phyloP scores from a whole-genome alignment of 179 eudicot genomes.

The Corrigiola litoralis region DNA sequence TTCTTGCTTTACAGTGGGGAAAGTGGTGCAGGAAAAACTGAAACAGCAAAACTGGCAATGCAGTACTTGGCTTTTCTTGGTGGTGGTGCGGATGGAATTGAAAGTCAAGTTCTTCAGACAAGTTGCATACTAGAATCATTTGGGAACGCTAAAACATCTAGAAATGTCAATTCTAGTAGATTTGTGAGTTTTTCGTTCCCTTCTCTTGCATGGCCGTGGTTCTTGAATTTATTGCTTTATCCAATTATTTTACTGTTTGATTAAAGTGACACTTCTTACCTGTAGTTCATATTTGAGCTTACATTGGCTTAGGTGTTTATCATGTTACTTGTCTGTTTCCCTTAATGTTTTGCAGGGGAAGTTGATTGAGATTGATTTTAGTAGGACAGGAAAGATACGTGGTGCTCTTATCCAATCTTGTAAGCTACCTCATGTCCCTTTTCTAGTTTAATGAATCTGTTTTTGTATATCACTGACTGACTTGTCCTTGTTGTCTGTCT shows the following conservation, averaged over 20 bases:
- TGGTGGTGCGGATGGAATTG: constrained; percentile 67
- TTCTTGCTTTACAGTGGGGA: constrained; percentile 63
- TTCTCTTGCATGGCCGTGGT: not conserved
- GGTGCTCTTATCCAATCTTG: constrained; percentile 83
- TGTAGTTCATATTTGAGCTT: constrained; percentile 1
- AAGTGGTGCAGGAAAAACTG: constrained; percentile 99
- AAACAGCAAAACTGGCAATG: constrained; percentile 88
- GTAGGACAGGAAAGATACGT: constrained; percentile 57
- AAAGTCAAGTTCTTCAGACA: constrained; percentile 65
- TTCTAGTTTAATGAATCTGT: not conserved
- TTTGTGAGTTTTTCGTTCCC: constrained; percentile 45
- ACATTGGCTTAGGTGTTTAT: not conserved
- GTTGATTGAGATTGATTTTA: constrained; percentile 78
- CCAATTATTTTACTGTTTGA: not conserved
- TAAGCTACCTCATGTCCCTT: constrained; percentile 29
- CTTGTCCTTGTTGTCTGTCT: constrained; percentile 20
- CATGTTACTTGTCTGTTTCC: constrained; percentile 1
- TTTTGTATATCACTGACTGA: constrained; percentile 22
- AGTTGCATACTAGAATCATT: constrained; percentile 79
- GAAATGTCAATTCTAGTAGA: constrained; percentile 87
- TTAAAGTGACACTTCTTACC: not conserved
- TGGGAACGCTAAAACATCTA: constrained; percentile 91
- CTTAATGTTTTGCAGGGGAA: constrained; percentile 64
- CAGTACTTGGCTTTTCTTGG: constrained; percentile 82
- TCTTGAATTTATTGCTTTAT: not conserved